Percentiles rank a stretch among this genome's conserved stretches.
phyloP scores from a whole-genome alignment of 2,329 filamentous ascomycete genomes.

The Akanthomyces lecanii region DNA sequence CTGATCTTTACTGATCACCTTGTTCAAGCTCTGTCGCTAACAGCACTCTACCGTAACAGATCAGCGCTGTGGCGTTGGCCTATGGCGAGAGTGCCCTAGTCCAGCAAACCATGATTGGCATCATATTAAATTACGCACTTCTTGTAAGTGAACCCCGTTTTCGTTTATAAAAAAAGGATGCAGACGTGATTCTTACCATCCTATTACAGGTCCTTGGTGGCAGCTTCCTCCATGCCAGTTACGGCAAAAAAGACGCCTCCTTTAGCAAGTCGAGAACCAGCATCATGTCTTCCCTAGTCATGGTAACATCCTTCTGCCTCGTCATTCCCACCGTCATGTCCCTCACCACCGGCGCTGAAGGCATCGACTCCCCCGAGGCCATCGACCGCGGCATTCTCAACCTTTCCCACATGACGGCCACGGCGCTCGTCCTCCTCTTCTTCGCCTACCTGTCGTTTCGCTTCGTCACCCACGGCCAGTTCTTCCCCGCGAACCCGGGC shows the following conservation, averaged over 20 bases:
- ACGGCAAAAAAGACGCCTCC: constrained; percentile 18
- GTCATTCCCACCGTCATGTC: constrained; percentile 19
- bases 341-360: constrained; percentile 6
- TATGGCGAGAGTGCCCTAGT: constrained; percentile 14
- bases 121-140: constrained; percentile 18
- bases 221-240: constrained; percentile 20
- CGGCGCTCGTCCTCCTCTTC: constrained; percentile 18
- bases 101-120: constrained; percentile 20
- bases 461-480: constrained; percentile 19
- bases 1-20: no score
- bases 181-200: neutral
- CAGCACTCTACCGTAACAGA: neutral
- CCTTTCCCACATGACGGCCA: constrained; percentile 19
- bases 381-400: constrained; percentile 16
- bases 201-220: constrained; percentile 17
- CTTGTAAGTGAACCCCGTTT: neutral
- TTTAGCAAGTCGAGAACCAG: constrained; percentile 19
- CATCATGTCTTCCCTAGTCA: constrained; percentile 21
- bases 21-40: neutral
- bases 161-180: no score
- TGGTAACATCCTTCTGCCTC: constrained; percentile 20
- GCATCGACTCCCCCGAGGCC: constrained; percentile 8
- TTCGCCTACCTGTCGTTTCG: constrained; percentile 20
- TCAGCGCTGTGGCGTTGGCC: constrained; percentile 7
- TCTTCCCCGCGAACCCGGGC: constrained; percentile 17